phyloP scores from a whole-genome alignment of 2,329 filamentous ascomycete species.

The Fusarium agapanthi region DNA sequence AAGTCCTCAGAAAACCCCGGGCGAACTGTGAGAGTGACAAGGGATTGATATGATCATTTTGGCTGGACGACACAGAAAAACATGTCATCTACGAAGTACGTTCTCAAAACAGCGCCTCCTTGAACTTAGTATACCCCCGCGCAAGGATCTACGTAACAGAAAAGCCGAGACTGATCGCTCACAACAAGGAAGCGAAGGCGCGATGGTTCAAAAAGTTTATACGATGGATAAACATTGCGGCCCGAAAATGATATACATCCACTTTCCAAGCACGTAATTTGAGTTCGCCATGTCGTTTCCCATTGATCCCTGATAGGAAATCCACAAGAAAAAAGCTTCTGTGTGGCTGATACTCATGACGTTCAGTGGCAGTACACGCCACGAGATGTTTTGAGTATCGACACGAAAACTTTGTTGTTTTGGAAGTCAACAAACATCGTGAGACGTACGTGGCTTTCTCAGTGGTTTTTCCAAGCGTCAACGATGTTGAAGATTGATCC shows the following conservation, averaged over 20 bases:
- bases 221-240: slow-evolving; percentile 5
- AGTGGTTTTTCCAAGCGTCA: neutral
- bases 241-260: neutral
- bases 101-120: neutral
- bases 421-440: neutral
- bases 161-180: neutral
- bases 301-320: neutral
- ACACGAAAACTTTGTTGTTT: neutral
- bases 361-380: neutral
- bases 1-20: too few relatives aligned
- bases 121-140: too few relatives aligned
- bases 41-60: neutral
- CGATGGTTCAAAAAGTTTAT: slow-evolving; percentile 27
- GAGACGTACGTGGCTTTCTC: neutral
- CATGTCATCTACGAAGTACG: neutral
- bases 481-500: neutral
- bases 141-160: slow-evolving; percentile 2
- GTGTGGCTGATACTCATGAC: neutral
- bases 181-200: slow-evolving; percentile 12
- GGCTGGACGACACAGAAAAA: neutral
- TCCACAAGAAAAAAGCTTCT: neutral
- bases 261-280: slow-evolving; percentile 28
- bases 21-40: neutral
- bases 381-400: neutral
- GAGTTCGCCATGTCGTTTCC: slow-evolving; percentile 6